Conservation (phyloP, 2,329 filamentous ascomycete species). For the Fusarium austroafricanum region DNA sequence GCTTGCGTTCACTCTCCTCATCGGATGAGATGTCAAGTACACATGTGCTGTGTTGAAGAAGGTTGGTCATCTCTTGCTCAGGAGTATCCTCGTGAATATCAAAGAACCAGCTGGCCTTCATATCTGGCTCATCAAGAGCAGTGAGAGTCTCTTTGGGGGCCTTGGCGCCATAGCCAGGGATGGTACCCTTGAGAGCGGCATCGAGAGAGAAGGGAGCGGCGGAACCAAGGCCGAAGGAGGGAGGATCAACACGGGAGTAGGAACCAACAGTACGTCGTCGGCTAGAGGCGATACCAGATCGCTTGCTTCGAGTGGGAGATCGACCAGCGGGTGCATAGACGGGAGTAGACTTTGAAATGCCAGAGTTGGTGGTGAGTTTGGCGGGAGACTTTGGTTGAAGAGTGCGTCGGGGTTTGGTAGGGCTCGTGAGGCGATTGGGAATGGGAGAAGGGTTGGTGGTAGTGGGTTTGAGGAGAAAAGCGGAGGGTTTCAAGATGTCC, state of each 20-base stretch:
- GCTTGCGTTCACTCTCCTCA: constrained; percentile 74
- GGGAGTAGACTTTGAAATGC: constrained; percentile 62
- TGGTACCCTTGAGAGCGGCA: constrained; percentile 82
- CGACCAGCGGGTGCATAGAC: constrained; percentile 80
- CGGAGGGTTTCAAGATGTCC: constrained; percentile 61
- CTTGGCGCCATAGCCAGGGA: constrained; percentile 66
- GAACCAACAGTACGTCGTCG: constrained; percentile 73
- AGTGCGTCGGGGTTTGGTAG: constrained; percentile 55
- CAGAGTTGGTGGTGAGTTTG: constrained; percentile 55
- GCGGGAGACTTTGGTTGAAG: constrained; percentile 66
- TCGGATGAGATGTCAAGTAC: constrained; percentile 91
- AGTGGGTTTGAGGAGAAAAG: constrained; percentile 59
- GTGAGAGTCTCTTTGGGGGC: constrained; percentile 42
- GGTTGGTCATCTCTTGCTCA: constrained; percentile 90
- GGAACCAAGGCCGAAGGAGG: constrained; percentile 66
- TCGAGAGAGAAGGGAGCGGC: constrained; percentile 84
- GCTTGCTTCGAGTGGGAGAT: constrained; percentile 79
- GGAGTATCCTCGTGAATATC: constrained; percentile 93
- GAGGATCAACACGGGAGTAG: constrained; percentile 77
- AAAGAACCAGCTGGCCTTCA: constrained; percentile 84
- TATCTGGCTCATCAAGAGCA: constrained; percentile 57
- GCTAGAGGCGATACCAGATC: constrained; percentile 74
- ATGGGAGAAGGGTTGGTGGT: constrained; percentile 39
- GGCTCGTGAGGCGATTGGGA: constrained; percentile 47
- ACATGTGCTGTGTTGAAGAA: constrained; percentile 90